A percentile compares a stretch with the other conserved stretches of the same genome.
These are phyloP conservation scores for Lactarius psammicola DNA, from an alignment of 768 basidiomycete genomes.

Conservation along the genomic window DNA sequence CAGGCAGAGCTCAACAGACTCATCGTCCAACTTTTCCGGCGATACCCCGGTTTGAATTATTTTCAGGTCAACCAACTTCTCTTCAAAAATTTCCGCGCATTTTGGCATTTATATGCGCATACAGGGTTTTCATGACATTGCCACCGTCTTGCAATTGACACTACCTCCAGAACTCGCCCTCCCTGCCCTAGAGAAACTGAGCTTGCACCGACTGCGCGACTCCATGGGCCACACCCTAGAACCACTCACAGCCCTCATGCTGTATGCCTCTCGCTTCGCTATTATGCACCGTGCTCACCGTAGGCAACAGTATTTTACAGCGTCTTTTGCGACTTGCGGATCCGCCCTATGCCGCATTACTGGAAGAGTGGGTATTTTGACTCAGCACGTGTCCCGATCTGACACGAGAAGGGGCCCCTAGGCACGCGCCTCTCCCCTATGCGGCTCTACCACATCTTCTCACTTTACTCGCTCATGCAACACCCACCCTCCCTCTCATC, in stretches of 20 bases:
- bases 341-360: constrained; percentile 60
- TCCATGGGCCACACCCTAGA: constrained; percentile 86
- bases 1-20: constrained; percentile 68
- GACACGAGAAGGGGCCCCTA: constrained; percentile 32
- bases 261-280: constrained; percentile 49
- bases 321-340: constrained; percentile 72
- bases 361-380: constrained; percentile 54
- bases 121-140: constrained; percentile 91
- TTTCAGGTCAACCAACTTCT: constrained; percentile 58
- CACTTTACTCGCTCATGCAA: constrained; percentile 89
- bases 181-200: constrained; percentile 65
- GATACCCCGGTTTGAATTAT: constrained; percentile 70
- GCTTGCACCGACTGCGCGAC: constrained; percentile 76
- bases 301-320: constrained; percentile 59
- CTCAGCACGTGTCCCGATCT: background rate
- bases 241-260: constrained; percentile 76
- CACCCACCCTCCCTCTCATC: constrained; percentile 83
- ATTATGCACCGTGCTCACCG: constrained; percentile 53
- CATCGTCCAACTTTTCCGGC: constrained; percentile 72
- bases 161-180: constrained; percentile 60
- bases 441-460: constrained; percentile 88
- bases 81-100: background rate
- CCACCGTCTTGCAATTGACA: constrained; percentile 79
- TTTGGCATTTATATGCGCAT: background rate
- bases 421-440: constrained; percentile 78